A percentile compares a stretch with the other conserved stretches of the same genome.
phyloP scores from a whole-genome alignment of 768 basidiomycete species.

The Pleurotus giganteus region DNA sequence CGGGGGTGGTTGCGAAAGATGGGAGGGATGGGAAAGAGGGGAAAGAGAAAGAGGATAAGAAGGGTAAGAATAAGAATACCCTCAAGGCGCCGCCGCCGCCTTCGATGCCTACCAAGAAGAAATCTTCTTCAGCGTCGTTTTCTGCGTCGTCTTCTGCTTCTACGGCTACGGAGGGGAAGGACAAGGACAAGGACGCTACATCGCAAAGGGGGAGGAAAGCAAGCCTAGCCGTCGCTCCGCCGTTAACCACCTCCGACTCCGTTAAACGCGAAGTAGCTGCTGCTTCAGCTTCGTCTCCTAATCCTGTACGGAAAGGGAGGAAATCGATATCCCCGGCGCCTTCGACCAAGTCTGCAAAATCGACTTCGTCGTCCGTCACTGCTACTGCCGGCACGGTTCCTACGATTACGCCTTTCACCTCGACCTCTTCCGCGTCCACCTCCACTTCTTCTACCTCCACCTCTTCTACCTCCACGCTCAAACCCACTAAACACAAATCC shows the following conservation, averaged over 20 bases:
- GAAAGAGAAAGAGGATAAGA: not conserved
- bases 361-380: too few species aligned
- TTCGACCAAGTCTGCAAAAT: conserved; percentile 17
- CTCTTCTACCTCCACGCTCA: too few species aligned
- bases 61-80: not conserved
- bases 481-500: conserved; percentile 19
- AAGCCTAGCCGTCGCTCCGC: conserved; percentile 25
- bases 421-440: too few species aligned
- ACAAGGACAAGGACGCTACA: not conserved
- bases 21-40: not conserved
- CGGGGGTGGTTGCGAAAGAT: not conserved
- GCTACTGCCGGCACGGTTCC: too few species aligned
- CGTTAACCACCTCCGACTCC: conserved; percentile 30
- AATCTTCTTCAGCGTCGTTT: not conserved
- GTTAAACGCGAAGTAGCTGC: conserved; percentile 24
- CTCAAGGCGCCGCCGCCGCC: too few species aligned
- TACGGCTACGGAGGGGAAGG: conserved; percentile 11
- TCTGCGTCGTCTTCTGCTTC: conserved; percentile 16
- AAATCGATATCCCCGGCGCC: conserved; percentile 26
- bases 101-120: too few species aligned
- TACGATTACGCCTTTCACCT: too few species aligned
- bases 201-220: not conserved
- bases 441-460: too few species aligned
- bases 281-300: not conserved
- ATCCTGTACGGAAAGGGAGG: not conserved